phyloP scores from a whole-genome alignment of 2,329 filamentous ascomycete genomes.

The Bisporella sp. region DNA sequence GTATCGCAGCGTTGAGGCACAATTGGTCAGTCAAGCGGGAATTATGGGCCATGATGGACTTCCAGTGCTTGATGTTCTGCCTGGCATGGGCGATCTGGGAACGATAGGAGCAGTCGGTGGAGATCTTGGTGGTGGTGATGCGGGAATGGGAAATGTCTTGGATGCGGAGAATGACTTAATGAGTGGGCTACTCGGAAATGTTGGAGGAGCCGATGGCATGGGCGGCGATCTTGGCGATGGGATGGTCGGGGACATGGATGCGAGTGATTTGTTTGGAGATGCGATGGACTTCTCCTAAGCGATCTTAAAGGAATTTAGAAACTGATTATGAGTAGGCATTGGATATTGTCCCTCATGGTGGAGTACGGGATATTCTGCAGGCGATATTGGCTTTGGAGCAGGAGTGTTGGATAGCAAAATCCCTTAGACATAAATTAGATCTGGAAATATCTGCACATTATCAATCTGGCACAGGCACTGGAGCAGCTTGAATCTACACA shows the following conservation, averaged over 20 bases:
- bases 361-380: too few species aligned
- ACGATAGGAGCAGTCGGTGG: constrained; percentile 8
- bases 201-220: constrained; percentile 8
- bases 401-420: too few species aligned
- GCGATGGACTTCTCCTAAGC: neutral
- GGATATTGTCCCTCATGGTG: too few species aligned
- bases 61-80: constrained; percentile 7
- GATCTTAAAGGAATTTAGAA: too few species aligned
- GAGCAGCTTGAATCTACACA: too few species aligned
- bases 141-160: constrained; percentile 5
- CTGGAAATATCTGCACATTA: too few species aligned
- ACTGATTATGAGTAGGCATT: too few species aligned
- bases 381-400: too few species aligned
- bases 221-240: neutral
- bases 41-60: too few species aligned
- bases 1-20: constrained; percentile 25
- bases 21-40: constrained; percentile 12
- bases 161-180: constrained; percentile 14
- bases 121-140: constrained; percentile 3
- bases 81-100: constrained; percentile 9
- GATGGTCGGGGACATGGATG: neutral
- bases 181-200: constrained; percentile 11
- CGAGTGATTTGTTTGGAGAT: neutral
- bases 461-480: too few species aligned
- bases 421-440: too few species aligned